Evolutionary conservation across 495 filamentous ascomycete species (phyloP), one percentile per base, ranked within the genome.

Genomic region (Cercophora newfieldiana): DNA sequence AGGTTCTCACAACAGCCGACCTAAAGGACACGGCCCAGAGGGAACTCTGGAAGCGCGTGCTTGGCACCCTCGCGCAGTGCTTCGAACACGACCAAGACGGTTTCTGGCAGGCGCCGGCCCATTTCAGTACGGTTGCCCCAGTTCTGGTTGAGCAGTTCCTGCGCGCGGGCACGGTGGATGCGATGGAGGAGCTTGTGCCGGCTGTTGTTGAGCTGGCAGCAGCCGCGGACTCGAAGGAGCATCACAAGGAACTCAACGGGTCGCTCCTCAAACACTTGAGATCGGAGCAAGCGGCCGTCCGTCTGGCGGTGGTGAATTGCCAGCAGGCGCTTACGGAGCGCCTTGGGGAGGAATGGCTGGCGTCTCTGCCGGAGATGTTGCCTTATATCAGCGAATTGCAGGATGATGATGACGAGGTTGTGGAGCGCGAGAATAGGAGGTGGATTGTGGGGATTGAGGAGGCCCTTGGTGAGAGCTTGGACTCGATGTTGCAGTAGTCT

Each of bases 391-490:
- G 90, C 66, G 95, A 99, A 78, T 72, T 96, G 67, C 90, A 95
- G 81, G 96, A 99, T 76, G 95, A 99, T 75, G 95, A 97, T 68
- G 92, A 97, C 68, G 94, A 97, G 77, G 81, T 76, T 25, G 94
- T 99, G 47, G 95, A 97, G 82, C 80, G 87, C 69, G 94, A 97
- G 80, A 91, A 91, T 8, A 82, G 90, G 72, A 84, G 87, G 63
- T 95, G 94, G 92, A 91, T 97, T 66, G 87, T 88, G 77, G 85
- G 83, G 76, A 94, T 99, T 70, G 95, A 98, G 77, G 85, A 83
- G 59, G 89, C 94, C 30, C 77, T 97, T 53, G 95, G 95, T 8
- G 92, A 96, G 81, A 90, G 87, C 61, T 78, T 99, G 71, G 91
- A 94, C 76, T 86, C 88, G 67, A 97, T 97, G 93, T 84, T 97